A percentile compares a stretch with the other conserved stretches of the same genome.
Evolutionary conservation across 73 alveolate genomes (phyloP).

Genomic region (Halteria grandinella): DNA sequence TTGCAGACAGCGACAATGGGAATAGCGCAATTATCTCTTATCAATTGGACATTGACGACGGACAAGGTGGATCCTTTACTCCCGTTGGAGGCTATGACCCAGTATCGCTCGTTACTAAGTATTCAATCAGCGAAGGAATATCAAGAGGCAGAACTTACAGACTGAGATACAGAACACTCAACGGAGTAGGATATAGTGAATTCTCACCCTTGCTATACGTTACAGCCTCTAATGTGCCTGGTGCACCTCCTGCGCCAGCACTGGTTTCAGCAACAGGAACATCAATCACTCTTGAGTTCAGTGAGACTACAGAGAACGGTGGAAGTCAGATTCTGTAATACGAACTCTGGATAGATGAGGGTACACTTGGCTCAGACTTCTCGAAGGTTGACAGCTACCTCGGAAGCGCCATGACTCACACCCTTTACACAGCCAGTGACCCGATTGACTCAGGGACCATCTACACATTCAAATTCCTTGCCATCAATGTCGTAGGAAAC

Average conservation of each 20-base stretch:
- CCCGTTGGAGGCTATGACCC: constrained; percentile 60
- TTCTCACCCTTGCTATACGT: constrained; percentile 41
- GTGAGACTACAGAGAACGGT: constrained; percentile 44
- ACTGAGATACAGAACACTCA: constrained; percentile 52
- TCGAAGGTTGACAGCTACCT: constrained; percentile 28
- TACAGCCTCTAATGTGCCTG: constrained; percentile 57
- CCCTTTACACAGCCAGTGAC: constrained; percentile 3
- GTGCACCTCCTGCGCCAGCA: constrained; percentile 65
- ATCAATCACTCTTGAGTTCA: constrained; percentile 31
- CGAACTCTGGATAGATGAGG: constrained; percentile 53
- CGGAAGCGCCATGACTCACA: constrained; percentile 24
- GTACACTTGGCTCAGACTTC: constrained; percentile 55
- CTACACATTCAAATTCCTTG: constrained; percentile 53
- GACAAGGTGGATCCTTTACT: constrained; percentile 57
- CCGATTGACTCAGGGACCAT: constrained; percentile 21
- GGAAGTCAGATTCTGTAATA: constrained; percentile 43
- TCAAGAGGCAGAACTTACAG: constrained; percentile 55
- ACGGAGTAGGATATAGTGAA: constrained; percentile 71
- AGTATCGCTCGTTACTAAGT: constrained; percentile 18
- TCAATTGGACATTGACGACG: constrained; percentile 65
- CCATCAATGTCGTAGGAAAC: constrained; percentile 49
- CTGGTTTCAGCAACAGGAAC: constrained; percentile 46
- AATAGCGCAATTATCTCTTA: constrained; percentile 50
- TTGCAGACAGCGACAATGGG: constrained; percentile 42
- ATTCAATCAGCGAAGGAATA: constrained; percentile 44